Base-by-base conservation (phyloP, 768 basidiomycete species). In the Asterophora lycoperdoides region DNA sequence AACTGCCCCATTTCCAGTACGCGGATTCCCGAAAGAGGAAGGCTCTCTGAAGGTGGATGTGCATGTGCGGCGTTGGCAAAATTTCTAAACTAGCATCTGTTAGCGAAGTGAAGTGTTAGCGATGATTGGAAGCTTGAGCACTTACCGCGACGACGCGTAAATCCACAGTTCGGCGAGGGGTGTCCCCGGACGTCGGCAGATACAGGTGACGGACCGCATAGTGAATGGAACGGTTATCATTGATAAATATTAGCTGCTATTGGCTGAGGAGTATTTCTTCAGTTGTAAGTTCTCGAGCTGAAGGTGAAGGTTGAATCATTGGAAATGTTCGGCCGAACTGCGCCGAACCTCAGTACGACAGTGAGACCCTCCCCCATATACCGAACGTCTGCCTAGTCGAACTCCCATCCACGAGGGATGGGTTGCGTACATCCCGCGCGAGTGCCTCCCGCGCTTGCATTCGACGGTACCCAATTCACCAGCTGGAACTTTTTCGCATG, bases 401-500 rank as follows among this genome's bases (percentile, higher is more conserved):
- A n/a, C n/a, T n/a, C n/a, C n/a, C n/a, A n/a, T n/a, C n/a, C n/a
- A 29, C 29, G 29, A 29, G 29, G 10, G 29, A 29, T n/a, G n/a
- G n/a, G n/a, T n/a, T n/a, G n/a, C n/a, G n/a, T n/a, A n/a, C n/a
- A n/a, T n/a, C n/a, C n/a, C n/a, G n/a, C n/a, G n/a, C n/a, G n/a
- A n/a, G n/a, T n/a, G n/a, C n/a, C n/a, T n/a, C n/a, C n/a, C n/a
- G n/a, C n/a, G n/a, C n/a, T n/a, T n/a, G n/a, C n/a, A n/a, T 99
- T 99, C 3, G 86, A 78, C 0, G 96, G 96, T 1, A 99, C 91
- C 96, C 96, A 98, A 57, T 93, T 92, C 35, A 93, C 86, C 4
- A 95, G 78, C 65, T 93, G 89, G 72, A 96, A 97, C 59, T 95
- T 95, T 62, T 89, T 90, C 36, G 92, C 85, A 55, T 96, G 94